These are phyloP conservation scores for Teratosphaeria zuluensis DNA, from an alignment of 2,329 filamentous ascomycete genomes.

Conservation along the genomic window DNA sequence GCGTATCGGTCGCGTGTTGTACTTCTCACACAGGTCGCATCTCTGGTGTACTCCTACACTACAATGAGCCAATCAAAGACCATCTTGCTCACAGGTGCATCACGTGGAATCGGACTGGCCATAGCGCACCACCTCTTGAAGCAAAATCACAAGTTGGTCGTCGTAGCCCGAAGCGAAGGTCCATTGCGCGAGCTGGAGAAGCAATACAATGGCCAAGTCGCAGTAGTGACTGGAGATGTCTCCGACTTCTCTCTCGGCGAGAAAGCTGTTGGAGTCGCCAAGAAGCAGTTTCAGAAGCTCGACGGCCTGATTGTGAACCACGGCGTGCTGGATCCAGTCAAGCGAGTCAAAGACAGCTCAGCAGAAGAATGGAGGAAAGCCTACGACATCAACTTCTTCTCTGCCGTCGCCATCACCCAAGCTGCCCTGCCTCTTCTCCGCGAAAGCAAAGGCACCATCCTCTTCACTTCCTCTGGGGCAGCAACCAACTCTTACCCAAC, in stretches of 20 bases:
- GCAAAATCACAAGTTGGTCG: conserved; percentile 45
- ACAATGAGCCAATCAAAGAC: conserved; percentile 26
- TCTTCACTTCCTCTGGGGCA: conserved; percentile 75
- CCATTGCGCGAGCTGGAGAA: conserved; percentile 45
- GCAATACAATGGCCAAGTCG: conserved; percentile 45
- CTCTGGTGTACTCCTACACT: neutral
- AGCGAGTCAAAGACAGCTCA: conserved; percentile 57
- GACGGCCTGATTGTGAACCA: conserved; percentile 87
- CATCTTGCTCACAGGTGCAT: conserved; percentile 51
- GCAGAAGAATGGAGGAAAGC: conserved; percentile 62
- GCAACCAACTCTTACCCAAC: conserved; percentile 54
- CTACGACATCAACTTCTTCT: conserved; percentile 84
- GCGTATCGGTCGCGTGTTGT: neutral
- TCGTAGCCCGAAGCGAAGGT: conserved; percentile 44
- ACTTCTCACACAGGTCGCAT: neutral
- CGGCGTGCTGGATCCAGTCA: conserved; percentile 67
- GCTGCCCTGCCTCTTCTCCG: conserved; percentile 61
- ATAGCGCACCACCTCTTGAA: conserved; percentile 51
- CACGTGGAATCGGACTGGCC: conserved; percentile 55
- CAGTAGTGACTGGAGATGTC: conserved; percentile 49
- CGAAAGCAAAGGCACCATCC: conserved; percentile 56
- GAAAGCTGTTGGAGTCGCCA: conserved; percentile 55
- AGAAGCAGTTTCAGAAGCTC: conserved; percentile 54
- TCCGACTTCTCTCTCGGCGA: conserved; percentile 45
- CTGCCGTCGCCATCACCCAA: conserved; percentile 68